phyloP scores from a whole-genome alignment of 2,329 filamentous ascomycete genomes.

The Coniochaeta ligniaria region DNA sequence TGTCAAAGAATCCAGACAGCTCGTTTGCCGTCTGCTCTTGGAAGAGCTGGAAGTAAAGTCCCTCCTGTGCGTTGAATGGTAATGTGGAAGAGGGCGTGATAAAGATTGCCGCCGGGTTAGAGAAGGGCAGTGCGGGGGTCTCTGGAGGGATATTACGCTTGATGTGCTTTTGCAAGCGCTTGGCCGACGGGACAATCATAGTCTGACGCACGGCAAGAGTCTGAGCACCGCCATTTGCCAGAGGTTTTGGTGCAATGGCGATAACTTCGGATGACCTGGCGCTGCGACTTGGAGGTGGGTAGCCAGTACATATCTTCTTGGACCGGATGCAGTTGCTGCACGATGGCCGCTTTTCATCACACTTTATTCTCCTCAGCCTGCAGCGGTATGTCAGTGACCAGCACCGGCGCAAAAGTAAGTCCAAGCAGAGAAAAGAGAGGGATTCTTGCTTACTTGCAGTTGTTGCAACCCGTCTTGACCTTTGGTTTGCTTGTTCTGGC shows the following conservation, averaged over 20 bases:
- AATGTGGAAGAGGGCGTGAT: slow-evolving; percentile 37
- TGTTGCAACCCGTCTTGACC: slow-evolving; percentile 59
- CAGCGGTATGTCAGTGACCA: neutral
- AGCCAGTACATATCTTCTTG: slow-evolving; percentile 52
- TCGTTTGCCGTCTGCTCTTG: slow-evolving; percentile 53
- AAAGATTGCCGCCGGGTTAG: slow-evolving; percentile 17
- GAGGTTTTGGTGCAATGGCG: slow-evolving; percentile 41
- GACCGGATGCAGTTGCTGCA: slow-evolving; percentile 54
- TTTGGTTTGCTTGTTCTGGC: slow-evolving; percentile 50
- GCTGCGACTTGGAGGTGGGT: slow-evolving; percentile 48
- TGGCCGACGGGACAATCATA: slow-evolving; percentile 10
- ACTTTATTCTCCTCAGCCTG: slow-evolving; percentile 57
- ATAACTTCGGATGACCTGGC: slow-evolving; percentile 38
- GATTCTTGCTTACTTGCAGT: slow-evolving; percentile 53
- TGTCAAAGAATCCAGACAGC: slow-evolving; percentile 61
- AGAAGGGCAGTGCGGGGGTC: slow-evolving; percentile 7
- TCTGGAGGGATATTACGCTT: slow-evolving; percentile 15
- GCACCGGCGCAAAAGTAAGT: neutral
- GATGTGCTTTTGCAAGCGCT: slow-evolving; percentile 17
- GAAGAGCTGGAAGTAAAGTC: slow-evolving; percentile 56
- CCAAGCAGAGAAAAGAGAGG: neutral
- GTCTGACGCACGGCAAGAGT: slow-evolving; percentile 13
- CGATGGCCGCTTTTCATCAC: slow-evolving; percentile 54
- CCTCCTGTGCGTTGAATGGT: slow-evolving; percentile 44
- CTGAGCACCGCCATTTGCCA: slow-evolving; percentile 10